Evolutionary conservation across 345 rosid genomes (phyloP).

Genomic region (Xanthoceras sorbifolium): DNA sequence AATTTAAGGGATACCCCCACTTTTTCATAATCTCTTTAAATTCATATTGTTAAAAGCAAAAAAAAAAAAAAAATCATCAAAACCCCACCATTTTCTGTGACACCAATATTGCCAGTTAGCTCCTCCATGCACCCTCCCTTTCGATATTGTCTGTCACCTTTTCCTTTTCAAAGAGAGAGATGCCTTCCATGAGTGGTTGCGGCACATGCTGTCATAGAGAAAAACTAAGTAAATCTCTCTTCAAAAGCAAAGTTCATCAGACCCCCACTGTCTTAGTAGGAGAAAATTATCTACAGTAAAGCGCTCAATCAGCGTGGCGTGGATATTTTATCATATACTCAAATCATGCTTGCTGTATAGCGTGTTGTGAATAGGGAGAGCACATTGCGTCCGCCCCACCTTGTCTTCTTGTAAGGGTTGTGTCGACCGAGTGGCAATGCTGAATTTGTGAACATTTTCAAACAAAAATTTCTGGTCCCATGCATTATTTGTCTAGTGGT

Average conservation of each 20-base stretch:
- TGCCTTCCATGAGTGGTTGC: background rate
- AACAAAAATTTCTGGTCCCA: slow-evolving; percentile 5
- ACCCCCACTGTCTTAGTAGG: no score
- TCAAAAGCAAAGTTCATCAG: background rate
- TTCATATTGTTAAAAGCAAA: background rate
- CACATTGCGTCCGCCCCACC: no score
- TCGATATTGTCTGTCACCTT: background rate
- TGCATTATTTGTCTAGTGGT: background rate
- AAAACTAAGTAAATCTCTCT: background rate
- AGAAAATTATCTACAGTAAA: no score
- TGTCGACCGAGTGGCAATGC: background rate
- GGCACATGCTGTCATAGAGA: slow-evolving; percentile 12
- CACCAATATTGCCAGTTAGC: background rate
- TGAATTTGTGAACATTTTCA: background rate
- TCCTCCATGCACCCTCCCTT: background rate
- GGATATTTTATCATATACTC: no score
- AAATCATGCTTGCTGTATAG: no score
- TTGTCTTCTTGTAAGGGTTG: background rate
- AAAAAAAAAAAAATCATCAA: background rate
- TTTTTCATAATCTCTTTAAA: background rate
- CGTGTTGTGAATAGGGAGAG: no score
- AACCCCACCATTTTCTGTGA: slow-evolving; percentile 17
- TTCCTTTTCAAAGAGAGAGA: background rate
- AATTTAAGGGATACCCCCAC: background rate
- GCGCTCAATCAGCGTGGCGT: no score